phyloP scores from a whole-genome alignment of 1,284 basidiomycete genomes.

The Ustilago hordei region DNA sequence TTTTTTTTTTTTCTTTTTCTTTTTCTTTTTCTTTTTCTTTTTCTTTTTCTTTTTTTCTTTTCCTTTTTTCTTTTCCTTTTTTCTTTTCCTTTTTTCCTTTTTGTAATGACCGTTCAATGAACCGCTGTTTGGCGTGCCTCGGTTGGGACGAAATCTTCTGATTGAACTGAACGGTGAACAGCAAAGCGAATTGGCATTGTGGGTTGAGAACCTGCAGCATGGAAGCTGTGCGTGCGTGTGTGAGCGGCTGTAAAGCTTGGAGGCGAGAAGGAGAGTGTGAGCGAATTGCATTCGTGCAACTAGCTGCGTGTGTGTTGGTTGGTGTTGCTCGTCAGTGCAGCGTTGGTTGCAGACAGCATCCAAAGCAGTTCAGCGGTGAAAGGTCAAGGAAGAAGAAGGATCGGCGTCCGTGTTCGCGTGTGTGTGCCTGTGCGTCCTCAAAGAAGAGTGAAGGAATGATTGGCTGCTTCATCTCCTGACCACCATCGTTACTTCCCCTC shows the following conservation, averaged over 20 bases:
- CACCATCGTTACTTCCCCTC: slow-evolving; percentile 21
- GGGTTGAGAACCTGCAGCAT: background rate
- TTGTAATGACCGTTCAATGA: slow-evolving; percentile 3
- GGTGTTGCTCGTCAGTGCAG: slow-evolving; percentile 4
- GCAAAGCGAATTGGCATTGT: background rate
- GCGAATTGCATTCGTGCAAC: background rate
- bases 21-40: too few relatives aligned
- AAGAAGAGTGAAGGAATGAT: background rate
- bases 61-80: too few relatives aligned
- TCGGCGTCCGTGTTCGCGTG: slow-evolving; percentile 6
- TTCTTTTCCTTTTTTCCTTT: background rate
- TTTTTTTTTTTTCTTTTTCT: too few relatives aligned
- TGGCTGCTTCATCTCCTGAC: slow-evolving; percentile 1
- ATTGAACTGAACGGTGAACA: slow-evolving; percentile 3
- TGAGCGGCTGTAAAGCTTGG: background rate
- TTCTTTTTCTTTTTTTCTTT: too few relatives aligned
- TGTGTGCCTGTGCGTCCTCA: background rate
- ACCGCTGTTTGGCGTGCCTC: background rate
- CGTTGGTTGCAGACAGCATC: background rate
- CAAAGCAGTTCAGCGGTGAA: background rate
- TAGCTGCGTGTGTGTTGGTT: background rate
- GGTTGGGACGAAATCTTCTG: background rate
- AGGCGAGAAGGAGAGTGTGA: background rate
- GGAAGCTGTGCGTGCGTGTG: slow-evolving; percentile 5
- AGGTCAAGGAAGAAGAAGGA: background rate